Evolutionary conservation across 441 rosid species (phyloP).

Genomic region (Omphalea diandra): DNA sequence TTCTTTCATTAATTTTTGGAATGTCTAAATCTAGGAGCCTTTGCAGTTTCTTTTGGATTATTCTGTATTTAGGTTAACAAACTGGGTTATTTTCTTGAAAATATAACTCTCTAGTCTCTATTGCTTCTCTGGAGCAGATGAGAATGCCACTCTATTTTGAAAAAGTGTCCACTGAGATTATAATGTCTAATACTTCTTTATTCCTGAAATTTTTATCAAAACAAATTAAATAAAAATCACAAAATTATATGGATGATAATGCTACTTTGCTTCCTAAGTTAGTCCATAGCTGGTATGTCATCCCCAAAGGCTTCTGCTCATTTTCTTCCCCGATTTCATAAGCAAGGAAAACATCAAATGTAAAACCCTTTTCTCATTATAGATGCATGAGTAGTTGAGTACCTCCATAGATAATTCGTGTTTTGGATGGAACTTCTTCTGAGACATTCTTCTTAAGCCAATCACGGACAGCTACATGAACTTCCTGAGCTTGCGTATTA

Average conservation of each 20-base stretch:
- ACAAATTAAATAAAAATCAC: not conserved
- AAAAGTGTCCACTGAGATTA: not conserved
- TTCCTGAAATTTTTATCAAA: not conserved
- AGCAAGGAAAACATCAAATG: not conserved
- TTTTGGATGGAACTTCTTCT: constrained; percentile 83
- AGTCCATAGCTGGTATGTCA: not conserved
- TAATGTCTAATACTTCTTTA: not conserved
- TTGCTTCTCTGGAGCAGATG: not conserved
- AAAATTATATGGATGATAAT: not conserved
- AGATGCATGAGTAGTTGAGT: constrained; percentile 12
- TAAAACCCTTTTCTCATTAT: constrained; percentile 1
- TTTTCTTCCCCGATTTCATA: too few relatives aligned
- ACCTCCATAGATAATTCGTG: constrained; percentile 97
- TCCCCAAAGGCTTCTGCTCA: not conserved
- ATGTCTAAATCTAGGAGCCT: too few relatives aligned
- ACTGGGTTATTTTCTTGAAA: too few relatives aligned
- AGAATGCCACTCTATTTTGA: not conserved
- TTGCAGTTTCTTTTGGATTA: too few relatives aligned
- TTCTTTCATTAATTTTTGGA: too few relatives aligned
- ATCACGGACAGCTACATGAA: constrained; percentile 78
- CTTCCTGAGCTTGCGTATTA: constrained; percentile 93
- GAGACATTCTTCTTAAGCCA: constrained; percentile 94
- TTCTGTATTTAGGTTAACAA: too few relatives aligned
- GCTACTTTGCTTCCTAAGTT: not conserved
- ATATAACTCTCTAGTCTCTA: not conserved